Evolutionary conservation across 257 asterid species (phyloP).

Genomic region (Przewalskia tangutica): DNA sequence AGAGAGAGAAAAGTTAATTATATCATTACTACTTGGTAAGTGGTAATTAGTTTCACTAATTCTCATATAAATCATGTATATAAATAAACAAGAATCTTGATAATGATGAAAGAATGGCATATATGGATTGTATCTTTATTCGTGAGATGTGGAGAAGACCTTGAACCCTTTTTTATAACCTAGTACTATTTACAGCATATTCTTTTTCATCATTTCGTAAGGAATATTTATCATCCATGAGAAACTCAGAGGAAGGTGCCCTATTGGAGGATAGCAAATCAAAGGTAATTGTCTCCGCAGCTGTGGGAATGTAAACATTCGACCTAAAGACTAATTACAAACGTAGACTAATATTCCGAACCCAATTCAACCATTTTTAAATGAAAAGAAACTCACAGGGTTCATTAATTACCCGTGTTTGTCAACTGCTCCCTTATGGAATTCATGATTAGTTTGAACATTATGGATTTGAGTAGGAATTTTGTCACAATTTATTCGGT

Average conservation of each 20-base stretch:
- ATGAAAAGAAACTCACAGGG: background rate
- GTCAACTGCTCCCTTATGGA: too few relatives aligned
- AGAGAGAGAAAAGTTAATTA: too few relatives aligned
- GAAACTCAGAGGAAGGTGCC: background rate
- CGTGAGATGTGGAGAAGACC: background rate
- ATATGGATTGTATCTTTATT: background rate
- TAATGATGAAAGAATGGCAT: background rate
- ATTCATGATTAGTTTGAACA: background rate
- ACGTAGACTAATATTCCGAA: background rate
- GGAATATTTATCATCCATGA: background rate
- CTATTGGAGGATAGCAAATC: background rate
- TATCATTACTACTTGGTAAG: too few relatives aligned
- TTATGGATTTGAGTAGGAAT: too few relatives aligned
- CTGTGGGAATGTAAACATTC: conserved; percentile 22
- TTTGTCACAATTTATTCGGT: too few relatives aligned
- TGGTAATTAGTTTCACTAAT: too few relatives aligned
- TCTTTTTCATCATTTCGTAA: background rate
- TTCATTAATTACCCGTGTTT: background rate
- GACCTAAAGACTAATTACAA: conserved; percentile 7
- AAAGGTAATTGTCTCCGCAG: conserved; percentile 11
- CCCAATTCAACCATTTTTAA: background rate
- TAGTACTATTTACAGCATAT: background rate
- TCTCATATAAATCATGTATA: background rate
- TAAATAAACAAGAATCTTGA: background rate
- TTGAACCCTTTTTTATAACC: background rate